A percentile compares a stretch with the other conserved stretches of the same genome.
These are phyloP conservation scores for Choricystis sp. DNA, from an alignment of 139 green algal genomes.

Conservation along the genomic window DNA sequence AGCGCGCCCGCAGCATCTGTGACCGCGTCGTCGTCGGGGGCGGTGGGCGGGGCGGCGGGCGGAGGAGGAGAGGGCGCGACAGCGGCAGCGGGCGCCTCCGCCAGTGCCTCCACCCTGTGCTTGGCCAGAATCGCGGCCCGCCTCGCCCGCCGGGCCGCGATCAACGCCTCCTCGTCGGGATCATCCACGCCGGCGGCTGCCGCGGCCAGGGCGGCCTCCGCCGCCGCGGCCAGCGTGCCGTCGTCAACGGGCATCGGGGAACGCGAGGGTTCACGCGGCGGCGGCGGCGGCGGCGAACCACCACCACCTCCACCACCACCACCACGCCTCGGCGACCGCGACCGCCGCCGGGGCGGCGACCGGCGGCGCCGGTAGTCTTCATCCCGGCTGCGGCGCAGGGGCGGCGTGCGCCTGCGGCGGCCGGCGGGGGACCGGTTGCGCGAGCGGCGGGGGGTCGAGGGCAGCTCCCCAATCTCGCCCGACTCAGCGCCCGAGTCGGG, in stretches of 20 bases:
- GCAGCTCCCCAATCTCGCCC: no score
- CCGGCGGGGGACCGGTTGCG: no score
- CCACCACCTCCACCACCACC: no score
- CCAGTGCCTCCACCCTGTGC: not conserved
- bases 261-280: no score
- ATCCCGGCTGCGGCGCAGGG: no score
- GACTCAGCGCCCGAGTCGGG: no score
- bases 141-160: no score
- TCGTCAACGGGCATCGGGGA: not conserved
- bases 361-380: no score
- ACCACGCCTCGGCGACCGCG: constrained; percentile 2
- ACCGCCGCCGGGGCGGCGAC: not conserved
- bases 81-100: not conserved
- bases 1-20: not conserved
- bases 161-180: no score
- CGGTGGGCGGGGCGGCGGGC: not conserved
- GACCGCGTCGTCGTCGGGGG: no score
- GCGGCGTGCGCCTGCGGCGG: no score
- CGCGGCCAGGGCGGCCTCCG: not conserved
- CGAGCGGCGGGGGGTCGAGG: no score
- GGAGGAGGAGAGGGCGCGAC: not conserved
- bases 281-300: not conserved
- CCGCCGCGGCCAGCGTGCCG: not conserved
- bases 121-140: not conserved
- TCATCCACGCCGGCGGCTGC: not conserved